These are phyloP conservation scores for Scopulariopsis brevicaulis DNA, from an alignment of 2,329 filamentous ascomycete species.

Conservation along the genomic window DNA sequence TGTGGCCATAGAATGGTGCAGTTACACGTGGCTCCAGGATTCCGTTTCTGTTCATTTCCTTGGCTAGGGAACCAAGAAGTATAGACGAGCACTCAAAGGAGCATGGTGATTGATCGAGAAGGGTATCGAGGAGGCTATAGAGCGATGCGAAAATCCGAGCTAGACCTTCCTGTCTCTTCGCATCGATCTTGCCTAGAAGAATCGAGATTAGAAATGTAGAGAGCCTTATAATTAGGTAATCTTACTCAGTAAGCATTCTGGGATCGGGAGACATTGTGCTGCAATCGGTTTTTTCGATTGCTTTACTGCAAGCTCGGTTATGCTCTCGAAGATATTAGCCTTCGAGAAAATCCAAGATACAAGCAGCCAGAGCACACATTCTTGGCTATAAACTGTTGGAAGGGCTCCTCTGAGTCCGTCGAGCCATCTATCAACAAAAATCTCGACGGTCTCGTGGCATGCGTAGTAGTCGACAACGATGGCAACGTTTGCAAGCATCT, in stretches of 20 bases:
- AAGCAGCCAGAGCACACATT: constrained; percentile 6
- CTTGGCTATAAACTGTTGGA: constrained; percentile 3
- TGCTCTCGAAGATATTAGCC: neutral
- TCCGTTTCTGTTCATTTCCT: constrained; percentile 2
- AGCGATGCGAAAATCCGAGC: neutral
- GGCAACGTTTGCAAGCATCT: constrained; percentile 15
- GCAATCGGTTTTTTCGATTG: constrained; percentile 5
- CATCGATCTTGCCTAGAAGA: neutral
- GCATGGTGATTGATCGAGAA: constrained; percentile 4
- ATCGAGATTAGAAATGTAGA: neutral
- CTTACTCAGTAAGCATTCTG: neutral
- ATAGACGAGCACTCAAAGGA: constrained; percentile 9
- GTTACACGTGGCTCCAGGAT: neutral
- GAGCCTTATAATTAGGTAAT: neutral
- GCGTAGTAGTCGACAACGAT: constrained; percentile 18
- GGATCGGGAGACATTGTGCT: constrained; percentile 3
- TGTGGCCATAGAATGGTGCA: neutral
- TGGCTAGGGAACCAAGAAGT: constrained; percentile 10
- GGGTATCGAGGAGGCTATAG: neutral
- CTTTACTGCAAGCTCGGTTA: constrained; percentile 7
- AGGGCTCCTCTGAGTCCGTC: neutral
- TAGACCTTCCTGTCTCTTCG: neutral
- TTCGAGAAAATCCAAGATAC: constrained; percentile 10
- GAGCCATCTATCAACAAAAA: constrained; percentile 9
- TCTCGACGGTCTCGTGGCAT: constrained; percentile 13